Conservation (phyloP, 306 rosid species). For the Lupinus albus region DNA sequence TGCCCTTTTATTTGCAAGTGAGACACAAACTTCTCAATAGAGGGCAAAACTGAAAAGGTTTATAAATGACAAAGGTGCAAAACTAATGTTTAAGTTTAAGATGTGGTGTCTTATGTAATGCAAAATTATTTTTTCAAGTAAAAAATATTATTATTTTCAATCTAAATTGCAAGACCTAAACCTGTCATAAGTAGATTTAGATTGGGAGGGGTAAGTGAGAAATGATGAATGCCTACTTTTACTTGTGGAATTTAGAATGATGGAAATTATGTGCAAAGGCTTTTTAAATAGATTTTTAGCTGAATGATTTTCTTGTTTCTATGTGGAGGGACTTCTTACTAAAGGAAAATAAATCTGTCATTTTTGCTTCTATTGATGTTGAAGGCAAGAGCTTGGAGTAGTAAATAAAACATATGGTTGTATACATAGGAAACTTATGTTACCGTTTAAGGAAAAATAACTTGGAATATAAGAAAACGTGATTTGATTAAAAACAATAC, state of each 20-base stretch:
- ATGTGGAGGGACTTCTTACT: background rate
- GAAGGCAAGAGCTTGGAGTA: conserved; percentile 9
- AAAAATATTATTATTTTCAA: too few species aligned
- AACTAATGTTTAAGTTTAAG: too few species aligned
- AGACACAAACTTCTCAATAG: too few species aligned
- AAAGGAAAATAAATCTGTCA: background rate
- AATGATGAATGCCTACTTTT: background rate
- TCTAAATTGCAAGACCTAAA: too few species aligned
- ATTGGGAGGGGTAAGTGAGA: too few species aligned
- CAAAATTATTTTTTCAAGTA: too few species aligned
- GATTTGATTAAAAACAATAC: background rate
- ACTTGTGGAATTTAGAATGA: background rate
- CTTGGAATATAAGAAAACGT: background rate
- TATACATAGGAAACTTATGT: conserved; percentile 23
- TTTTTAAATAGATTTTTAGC: too few species aligned
- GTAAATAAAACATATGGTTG: conserved; percentile 2
- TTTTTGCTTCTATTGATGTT: conserved; percentile 13
- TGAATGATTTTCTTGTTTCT: background rate
- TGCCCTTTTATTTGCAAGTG: too few species aligned
- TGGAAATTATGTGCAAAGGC: background rate
- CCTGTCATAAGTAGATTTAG: too few species aligned
- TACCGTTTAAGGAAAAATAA: conserved; percentile 22
- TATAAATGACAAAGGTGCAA: too few species aligned
- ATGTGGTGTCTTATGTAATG: too few species aligned
- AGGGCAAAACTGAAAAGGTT: too few species aligned